Evolutionary conservation across 108 stramenopile species (phyloP).

Genomic region (Aurantiochytrium sp.): DNA sequence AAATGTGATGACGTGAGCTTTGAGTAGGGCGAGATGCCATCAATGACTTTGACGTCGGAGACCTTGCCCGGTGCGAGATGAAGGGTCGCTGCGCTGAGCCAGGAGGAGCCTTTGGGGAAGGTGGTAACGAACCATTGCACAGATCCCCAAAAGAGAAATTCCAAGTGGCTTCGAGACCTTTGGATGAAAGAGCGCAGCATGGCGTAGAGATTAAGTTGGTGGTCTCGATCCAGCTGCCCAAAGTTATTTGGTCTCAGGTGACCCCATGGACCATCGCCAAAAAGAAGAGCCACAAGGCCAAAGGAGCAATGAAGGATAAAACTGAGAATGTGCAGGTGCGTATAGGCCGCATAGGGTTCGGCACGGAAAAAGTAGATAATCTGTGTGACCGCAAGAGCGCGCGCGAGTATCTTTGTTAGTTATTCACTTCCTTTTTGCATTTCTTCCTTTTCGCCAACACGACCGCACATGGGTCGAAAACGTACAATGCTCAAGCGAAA

Average conservation of each 20-base stretch:
- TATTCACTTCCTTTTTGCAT: too few relatives aligned
- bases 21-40: too few relatives aligned
- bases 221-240: not conserved
- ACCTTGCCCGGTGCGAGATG: not conserved
- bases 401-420: too few relatives aligned
- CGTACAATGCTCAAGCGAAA: not conserved
- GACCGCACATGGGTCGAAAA: not conserved
- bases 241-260: constrained; percentile 4
- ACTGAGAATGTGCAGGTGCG: not conserved
- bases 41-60: too few relatives aligned
- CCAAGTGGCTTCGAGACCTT: not conserved
- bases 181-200: not conserved
- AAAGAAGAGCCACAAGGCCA: not conserved
- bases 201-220: constrained; percentile 16
- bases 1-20: too few relatives aligned
- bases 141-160: not conserved
- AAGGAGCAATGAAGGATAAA: not conserved
- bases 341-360: not conserved
- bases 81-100: not conserved
- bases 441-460: too few relatives aligned
- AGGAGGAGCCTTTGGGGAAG: not conserved
- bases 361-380: constrained; percentile 16
- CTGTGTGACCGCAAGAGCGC: not conserved
- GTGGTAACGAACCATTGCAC: not conserved
- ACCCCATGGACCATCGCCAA: not conserved